Base-by-base conservation (phyloP, 306 rosid genomes). In the Carpinus viminea region DNA sequence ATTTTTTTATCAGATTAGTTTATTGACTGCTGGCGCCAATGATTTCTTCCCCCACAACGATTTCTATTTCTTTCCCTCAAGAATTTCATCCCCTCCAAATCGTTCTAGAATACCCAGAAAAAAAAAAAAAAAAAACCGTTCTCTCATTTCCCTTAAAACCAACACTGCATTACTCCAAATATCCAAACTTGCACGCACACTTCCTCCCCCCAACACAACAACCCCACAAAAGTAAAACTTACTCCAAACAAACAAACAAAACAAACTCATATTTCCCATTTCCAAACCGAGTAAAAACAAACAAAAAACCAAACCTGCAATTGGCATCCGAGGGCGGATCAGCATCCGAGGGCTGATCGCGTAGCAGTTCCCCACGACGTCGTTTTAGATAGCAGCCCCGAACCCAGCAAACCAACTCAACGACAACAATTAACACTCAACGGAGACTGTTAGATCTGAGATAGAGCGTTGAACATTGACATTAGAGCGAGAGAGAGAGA, bases 291-390 rank as follows among this genome's bases (percentile, higher is more conserved):
- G 6, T 7, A 3, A 8, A 17, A 47, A 64, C 59, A 0, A 26
- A 3, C 57, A 76, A 76, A 56, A 66, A 15, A 31, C 70, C 79
- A 61, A 61, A 88, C 99, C 99, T 92, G 99, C 98, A 95, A 86
- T 93, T 87, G 52, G 97, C 90, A 18, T 93, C 89, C 18, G 99
- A 96, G 79, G 87, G 11, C 85, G 82, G 69, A 90, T 83, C 76
- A 95, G 69, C 69, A 75, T 87, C 76, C 66, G 18, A 17, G 99
- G 99, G 75, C 87, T 79, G 16, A 95, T 91, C 3, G 98, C 94
- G 46, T 95, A 95, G 78, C 97, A 93, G 96, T 93, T 95, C 0
- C 99, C 97, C 1, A 95, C 78, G 66, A 34, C 28, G 68, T 57
- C 72, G 8, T 51, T 0, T 28, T 28, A 56, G 41, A 31, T 50